Percentiles rank a stretch among this genome's conserved stretches.
Conservation (phyloP, 192 early-diverging fungal genomes). For the Podila epicladia region DNA sequence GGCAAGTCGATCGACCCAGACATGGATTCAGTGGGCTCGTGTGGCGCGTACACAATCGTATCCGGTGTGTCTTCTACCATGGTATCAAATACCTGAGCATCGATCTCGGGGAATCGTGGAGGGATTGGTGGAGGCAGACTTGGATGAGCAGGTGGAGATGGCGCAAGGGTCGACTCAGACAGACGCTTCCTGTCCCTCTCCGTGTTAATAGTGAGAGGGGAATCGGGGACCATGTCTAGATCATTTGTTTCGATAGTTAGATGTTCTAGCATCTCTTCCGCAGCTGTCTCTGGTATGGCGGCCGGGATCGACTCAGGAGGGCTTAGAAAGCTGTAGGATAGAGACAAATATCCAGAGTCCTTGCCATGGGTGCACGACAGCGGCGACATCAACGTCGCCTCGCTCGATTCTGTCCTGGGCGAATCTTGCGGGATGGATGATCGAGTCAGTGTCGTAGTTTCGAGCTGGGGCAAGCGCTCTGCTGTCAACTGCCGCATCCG, state of each 20-base stretch:
- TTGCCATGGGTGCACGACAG: conserved; percentile 10
- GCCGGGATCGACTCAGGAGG: neutral
- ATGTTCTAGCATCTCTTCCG: neutral
- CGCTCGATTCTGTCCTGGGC: neutral
- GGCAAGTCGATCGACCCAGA: conserved; percentile 5
- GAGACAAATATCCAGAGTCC: conserved; percentile 26
- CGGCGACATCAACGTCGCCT: conserved; percentile 12
- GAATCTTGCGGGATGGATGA: neutral
- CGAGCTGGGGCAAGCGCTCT: neutral
- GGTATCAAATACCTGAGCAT: conserved; percentile 54
- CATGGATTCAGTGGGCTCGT: neutral
- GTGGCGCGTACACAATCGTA: conserved; percentile 52
- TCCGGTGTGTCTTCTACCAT: conserved; percentile 27
- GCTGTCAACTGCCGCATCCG: neutral
- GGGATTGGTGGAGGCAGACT: conserved; percentile 14
- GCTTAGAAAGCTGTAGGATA: conserved; percentile 1
- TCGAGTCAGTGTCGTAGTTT: neutral
- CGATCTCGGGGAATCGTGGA: conserved; percentile 51
- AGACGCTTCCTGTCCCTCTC: neutral
- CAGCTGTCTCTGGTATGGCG: neutral
- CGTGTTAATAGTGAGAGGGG: neutral
- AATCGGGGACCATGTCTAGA: neutral
- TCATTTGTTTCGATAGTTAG: neutral
- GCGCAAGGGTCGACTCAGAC: neutral
- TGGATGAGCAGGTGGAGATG: neutral